These are phyloP conservation scores for Poa annua DNA, from an alignment of 176 grass and related monocot genomes.

Conservation along the genomic window DNA sequence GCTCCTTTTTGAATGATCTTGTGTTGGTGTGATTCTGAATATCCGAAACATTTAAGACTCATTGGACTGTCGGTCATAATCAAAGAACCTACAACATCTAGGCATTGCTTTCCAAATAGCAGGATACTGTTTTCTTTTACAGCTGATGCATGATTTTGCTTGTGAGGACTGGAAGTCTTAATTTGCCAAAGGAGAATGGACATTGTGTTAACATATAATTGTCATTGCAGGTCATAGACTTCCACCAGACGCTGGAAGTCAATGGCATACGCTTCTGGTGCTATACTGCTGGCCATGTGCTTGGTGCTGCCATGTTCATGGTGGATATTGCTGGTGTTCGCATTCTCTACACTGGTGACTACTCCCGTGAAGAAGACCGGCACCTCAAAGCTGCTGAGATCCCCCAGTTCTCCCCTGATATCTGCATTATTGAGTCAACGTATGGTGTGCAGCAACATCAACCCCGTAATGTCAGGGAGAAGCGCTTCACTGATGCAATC, in stretches of 20 bases:
- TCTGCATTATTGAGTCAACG: constrained; percentile 95
- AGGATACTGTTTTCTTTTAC: neutral
- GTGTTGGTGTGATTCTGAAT: neutral
- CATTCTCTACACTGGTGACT: constrained; percentile 95
- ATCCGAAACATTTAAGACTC: neutral
- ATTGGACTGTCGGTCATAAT: no score
- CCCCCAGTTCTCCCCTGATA: constrained; percentile 86
- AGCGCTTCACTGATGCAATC: constrained; percentile 88
- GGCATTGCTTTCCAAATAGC: neutral
- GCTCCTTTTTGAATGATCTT: neutral
- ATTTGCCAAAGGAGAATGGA: neutral
- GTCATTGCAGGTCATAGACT: constrained; percentile 78
- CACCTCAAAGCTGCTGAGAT: constrained; percentile 84
- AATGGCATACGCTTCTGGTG: constrained; percentile 99
- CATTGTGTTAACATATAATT: constrained; percentile 19
- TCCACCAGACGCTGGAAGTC: constrained; percentile 93
- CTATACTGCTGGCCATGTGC: constrained; percentile 94
- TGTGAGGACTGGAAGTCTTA: neutral
- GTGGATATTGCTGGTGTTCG: constrained; percentile 94
- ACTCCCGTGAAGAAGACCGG: constrained; percentile 92
- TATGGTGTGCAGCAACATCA: constrained; percentile 95
- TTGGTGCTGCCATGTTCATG: constrained; percentile 99
- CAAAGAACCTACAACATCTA: neutral
- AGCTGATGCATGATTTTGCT: neutral
- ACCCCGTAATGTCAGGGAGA: constrained; percentile 69